Percentiles rank a stretch among this genome's conserved stretches.
phyloP scores from a whole-genome alignment of 2,329 filamentous ascomycete genomes.

The Pseudopithomyces chartarum region DNA sequence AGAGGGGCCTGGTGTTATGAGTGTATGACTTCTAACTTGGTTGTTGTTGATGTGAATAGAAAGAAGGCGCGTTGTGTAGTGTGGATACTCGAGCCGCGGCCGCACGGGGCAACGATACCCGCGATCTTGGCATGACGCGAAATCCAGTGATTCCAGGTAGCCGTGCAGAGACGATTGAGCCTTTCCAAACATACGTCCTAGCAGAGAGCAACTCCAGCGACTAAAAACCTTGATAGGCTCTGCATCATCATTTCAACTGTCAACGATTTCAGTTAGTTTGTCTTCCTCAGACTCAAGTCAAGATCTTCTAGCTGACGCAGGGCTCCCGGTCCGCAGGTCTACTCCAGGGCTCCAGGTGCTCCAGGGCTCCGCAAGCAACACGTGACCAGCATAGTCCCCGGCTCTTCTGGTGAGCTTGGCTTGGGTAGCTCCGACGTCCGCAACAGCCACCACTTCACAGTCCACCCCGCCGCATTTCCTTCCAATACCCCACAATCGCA shows the following conservation, averaged over 20 bases:
- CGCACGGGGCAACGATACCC: constrained; percentile 6
- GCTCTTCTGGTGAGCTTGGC: constrained; percentile 2
- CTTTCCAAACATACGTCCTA: no score
- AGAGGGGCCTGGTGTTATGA: constrained; percentile 9
- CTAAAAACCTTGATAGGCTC: neutral
- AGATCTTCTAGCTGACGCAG: no score
- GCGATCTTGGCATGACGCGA: constrained; percentile 11
- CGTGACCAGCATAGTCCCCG: constrained; percentile 4
- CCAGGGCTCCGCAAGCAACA: neutral
- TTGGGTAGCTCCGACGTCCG: constrained; percentile 13
- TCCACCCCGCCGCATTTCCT: constrained; percentile 10
- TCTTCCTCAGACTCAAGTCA: no score
- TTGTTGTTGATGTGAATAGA: constrained; percentile 19
- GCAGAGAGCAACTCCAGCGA: neutral
- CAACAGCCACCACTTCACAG: constrained; percentile 7
- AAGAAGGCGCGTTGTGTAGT: constrained; percentile 15
- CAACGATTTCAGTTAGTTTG: no score
- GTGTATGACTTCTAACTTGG: constrained; percentile 20
- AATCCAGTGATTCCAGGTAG: constrained; percentile 8
- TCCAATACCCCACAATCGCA: constrained; percentile 3
- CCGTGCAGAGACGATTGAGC: neutral
- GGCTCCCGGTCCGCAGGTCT: neutral
- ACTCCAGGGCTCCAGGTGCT: no score
- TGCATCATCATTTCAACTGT: neutral
- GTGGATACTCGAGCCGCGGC: neutral